Percentiles rank a stretch among this genome's conserved stretches.
These are phyloP conservation scores for Magnolia kwangsiensis DNA, from an alignment of 164 flowering plant species.

Conservation along the genomic window DNA sequence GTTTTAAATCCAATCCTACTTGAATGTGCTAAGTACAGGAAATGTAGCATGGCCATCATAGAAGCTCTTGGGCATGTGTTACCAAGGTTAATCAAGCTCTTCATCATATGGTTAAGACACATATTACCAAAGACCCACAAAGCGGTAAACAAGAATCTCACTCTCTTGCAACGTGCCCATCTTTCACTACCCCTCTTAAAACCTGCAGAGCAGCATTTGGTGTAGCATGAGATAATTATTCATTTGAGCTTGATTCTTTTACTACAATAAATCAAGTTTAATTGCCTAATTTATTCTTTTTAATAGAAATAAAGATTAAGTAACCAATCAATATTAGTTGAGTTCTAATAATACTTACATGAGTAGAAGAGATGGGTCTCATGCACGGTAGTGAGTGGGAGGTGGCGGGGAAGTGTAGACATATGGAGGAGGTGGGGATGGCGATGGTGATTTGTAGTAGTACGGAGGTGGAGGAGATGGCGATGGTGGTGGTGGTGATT, in stretches of 20 bases:
- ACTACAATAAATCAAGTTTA: too few relatives aligned
- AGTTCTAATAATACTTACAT: conserved; percentile 12
- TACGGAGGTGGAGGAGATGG: conserved; percentile 25
- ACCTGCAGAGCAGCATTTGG: conserved; percentile 13
- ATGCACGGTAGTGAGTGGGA: conserved; percentile 21
- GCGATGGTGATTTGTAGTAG: conserved; percentile 27
- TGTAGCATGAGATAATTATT: too few relatives aligned
- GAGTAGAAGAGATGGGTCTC: conserved; percentile 2
- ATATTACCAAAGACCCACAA: conserved; percentile 9
- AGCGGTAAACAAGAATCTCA: neutral
- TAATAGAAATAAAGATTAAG: neutral
- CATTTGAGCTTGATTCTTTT: too few relatives aligned
- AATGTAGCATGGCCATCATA: conserved; percentile 11
- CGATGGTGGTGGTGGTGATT: conserved; percentile 27
- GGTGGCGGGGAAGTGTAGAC: conserved; percentile 32
- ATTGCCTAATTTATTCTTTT: too few relatives aligned
- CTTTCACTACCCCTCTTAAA: conserved; percentile 13
- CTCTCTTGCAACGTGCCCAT: conserved; percentile 13
- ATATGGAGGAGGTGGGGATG: conserved; percentile 29
- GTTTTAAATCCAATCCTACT: conserved; percentile 1
- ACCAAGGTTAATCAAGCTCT: neutral
- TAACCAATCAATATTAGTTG: neutral
- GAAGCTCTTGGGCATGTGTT: conserved; percentile 11
- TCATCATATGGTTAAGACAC: neutral
- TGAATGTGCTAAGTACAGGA: conserved; percentile 9